Base-by-base conservation (phyloP, 2,329 filamentous ascomycete species). In the Verticillium tricorpus region DNA sequence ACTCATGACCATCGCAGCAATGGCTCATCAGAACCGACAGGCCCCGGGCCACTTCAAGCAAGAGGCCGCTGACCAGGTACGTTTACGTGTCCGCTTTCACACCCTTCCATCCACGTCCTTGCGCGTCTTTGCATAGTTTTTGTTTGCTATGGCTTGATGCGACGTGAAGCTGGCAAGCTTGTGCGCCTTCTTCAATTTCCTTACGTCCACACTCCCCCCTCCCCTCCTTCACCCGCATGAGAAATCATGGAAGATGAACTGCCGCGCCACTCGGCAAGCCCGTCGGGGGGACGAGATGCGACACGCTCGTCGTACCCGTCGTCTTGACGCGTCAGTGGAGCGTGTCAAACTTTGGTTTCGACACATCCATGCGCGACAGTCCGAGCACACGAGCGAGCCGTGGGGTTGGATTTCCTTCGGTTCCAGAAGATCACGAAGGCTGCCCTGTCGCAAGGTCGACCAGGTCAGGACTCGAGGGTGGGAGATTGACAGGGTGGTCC, bases 401-500 rank as follows among this genome's bases (percentile, higher is more conserved):
- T 67, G n/a, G 64, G 40, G n/a, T 50, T 50, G 58, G 65, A 65
- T 67, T 73, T 69, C 68, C 68, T 72, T 74, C 67, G 71, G 73
- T 78, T 78, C 75, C 74, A 78, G 76, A 78, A 77, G 72, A 71
- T 69, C 68, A 69, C 67, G 71, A 70, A 70, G 59, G 63, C 62
- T 66, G 61, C 65, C 73, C 72, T 75, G 75, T 78, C 75, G 76
- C 78, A 80, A 78, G 74, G 76, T 73, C 78, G 74, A 67, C 77
- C 72, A 69, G 72, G 75, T 72, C 72, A 74, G 74, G 76, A 77
- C 74, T 75, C 70, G 71, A 69, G 70, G 70, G 66, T 70, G 68
- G 71, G 72, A 78, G 74, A 78, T 78, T 79, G 77, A 68, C 79
- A 82, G 77, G 80, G 78, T 77, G 73, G 67, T 75, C 71, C 72